Evolutionary conservation across 2,329 filamentous ascomycete species (phyloP), one percentile per base, ranked within the genome.

Genomic region (Botryotinia globosa): DNA sequence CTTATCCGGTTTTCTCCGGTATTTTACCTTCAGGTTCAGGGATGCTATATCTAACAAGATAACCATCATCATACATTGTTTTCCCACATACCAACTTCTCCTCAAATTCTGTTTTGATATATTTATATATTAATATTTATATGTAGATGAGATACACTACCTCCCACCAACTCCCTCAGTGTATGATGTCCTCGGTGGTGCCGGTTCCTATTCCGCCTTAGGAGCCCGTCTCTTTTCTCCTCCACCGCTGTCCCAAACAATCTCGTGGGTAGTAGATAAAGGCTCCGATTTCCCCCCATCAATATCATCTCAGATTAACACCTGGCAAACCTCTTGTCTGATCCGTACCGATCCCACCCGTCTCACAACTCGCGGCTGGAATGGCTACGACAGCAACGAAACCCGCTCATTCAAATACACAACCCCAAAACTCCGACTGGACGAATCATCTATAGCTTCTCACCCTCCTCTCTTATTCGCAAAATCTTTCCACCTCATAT

Each of bases 231-330:
- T 99, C 66, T 92, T 97, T 81, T 95, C 94, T 7, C 92, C 93
- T 3, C 83, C 86, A 45, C 84, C 86, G 34, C 79, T 82, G 12
- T 92, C 93, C 34, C 85, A 84, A 54, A 86, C 87, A 3, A 89
- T 98, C 9, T 94, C 93, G 75, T 98, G 94, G 94, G 91, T 98
- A 75, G 89, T 98, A 61, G 95, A 99, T 82, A 88, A 90, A 78
- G 96, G 96, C 44, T 91, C 89, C 25, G 96, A 98, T 82, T 98
- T 98, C 77, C 94, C 95, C 0, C 75, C 84, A 0, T 83, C 87
- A 20, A 85, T 97, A 69, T 86, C 87, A 65, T 80, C 85, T 3
- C 85, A 88, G 61, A 90, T 99, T 76, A 83, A 87, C 22, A 86
- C 88, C 61, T 98, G 96, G 94, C 83, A 89, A 25, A 97, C 94